Conservation (phyloP, 2,329 filamentous ascomycete species). For the Graphilbum fragrans region DNA sequence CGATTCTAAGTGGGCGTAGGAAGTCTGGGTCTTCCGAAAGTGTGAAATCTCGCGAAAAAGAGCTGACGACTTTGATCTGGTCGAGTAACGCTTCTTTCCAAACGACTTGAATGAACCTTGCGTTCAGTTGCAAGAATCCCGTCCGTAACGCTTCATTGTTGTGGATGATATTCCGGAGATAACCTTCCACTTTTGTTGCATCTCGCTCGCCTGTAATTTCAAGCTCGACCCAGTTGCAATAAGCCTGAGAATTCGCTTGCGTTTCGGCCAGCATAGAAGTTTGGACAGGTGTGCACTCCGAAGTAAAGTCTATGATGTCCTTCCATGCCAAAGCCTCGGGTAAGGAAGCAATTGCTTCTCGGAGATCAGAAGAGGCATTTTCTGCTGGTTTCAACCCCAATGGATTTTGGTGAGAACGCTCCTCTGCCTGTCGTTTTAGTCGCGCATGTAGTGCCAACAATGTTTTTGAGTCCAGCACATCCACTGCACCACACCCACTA, state of each 20-base stretch:
- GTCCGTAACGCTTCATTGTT: conserved; percentile 59
- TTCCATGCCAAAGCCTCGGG: neutral
- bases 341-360: too few relatives aligned
- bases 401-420: too few relatives aligned
- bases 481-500: conserved; percentile 36
- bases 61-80: conserved; percentile 28
- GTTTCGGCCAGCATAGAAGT: conserved; percentile 73
- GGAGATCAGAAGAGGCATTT: too few relatives aligned
- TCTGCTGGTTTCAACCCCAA: too few relatives aligned
- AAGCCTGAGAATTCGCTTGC: conserved; percentile 41
- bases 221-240: conserved; percentile 69
- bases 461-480: conserved; percentile 46
- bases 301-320: conserved; percentile 1
- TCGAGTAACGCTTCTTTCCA: conserved; percentile 38
- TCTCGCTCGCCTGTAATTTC: conserved; percentile 29
- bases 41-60: conserved; percentile 24
- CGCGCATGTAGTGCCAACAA: conserved; percentile 16
- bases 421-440: too few relatives aligned
- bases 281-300: conserved; percentile 61
- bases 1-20: conserved; percentile 49
- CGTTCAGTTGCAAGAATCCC: conserved; percentile 51
- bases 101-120: conserved; percentile 48
- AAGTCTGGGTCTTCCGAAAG: conserved; percentile 24
- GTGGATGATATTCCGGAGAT: conserved; percentile 35
- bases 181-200: conserved; percentile 27